phyloP scores from a whole-genome alignment of 768 basidiomycete species.

The Trametes meyenii region DNA sequence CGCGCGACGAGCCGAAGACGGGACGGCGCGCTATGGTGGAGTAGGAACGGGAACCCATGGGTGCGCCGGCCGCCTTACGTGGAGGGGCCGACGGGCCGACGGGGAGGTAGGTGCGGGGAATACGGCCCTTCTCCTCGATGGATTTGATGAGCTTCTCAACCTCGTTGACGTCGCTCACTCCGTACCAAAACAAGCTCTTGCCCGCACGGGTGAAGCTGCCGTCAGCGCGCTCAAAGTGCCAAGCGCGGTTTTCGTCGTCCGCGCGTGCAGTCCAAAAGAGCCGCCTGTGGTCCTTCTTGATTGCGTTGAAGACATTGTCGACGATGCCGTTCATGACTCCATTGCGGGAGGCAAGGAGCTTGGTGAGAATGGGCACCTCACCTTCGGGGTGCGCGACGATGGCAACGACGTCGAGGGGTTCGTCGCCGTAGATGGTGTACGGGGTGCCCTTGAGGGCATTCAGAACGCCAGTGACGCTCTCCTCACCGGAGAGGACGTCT shows the following conservation, averaged over 20 bases:
- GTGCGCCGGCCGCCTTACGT: slow-evolving; percentile 42
- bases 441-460: slow-evolving; percentile 78
- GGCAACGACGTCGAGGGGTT: slow-evolving; percentile 93
- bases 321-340: slow-evolving; percentile 93
- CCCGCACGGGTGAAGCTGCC: slow-evolving; percentile 97
- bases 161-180: slow-evolving; percentile 87
- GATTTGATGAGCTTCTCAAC: slow-evolving; percentile 80
- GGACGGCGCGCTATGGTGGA: slow-evolving; percentile 57
- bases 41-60: slow-evolving; percentile 53
- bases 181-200: slow-evolving; percentile 97
- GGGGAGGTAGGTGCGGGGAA: slow-evolving; percentile 89
- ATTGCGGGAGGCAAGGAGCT: slow-evolving; percentile 84
- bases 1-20: slow-evolving; percentile 56
- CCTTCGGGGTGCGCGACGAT: slow-evolving; percentile 91
- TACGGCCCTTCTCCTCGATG: slow-evolving; percentile 77
- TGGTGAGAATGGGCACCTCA: slow-evolving; percentile 89
- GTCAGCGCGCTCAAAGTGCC: slow-evolving; percentile 99
- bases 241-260: slow-evolving; percentile 95
- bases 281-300: slow-evolving; percentile 90
- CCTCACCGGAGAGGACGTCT: slow-evolving; percentile 79
- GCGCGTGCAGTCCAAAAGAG: slow-evolving; percentile 98
- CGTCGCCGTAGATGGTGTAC: slow-evolving; percentile 97
- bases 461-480: slow-evolving; percentile 87
- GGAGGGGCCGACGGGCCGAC: slow-evolving; percentile 74
- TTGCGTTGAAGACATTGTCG: slow-evolving; percentile 96